Evolutionary conservation across 257 asterid species (phyloP), one percentile per base, ranked within the genome.

Genomic region (Solanum pennellii): DNA sequence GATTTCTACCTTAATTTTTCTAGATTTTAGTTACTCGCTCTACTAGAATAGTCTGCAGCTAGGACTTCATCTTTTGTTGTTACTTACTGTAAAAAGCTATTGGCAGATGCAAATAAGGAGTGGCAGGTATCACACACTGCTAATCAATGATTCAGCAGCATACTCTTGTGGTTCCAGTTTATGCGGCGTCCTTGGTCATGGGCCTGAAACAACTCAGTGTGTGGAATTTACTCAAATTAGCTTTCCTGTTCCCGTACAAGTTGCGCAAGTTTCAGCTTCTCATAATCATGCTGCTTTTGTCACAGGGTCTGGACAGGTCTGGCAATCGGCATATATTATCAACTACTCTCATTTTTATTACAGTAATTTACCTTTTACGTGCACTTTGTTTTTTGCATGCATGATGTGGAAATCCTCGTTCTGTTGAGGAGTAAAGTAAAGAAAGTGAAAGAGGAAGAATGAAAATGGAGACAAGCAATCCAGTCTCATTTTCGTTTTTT

Each of bases 151-250:
- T 79, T 90, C 89, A 76, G 91, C 87, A 18, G 98, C 90, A 37
- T 95, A 93, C 92, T 95, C 98, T 47, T 94, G 98, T 77, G 98
- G 98, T 82, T 95, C 98, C 88, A 93, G 98, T 91, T 89, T 95
- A 88, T 95, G 98, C 35, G 98, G 98, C 27, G 98, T 95, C 87
- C 98, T 95, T 89, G 98, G 98, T 89, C 98, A 95, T 87, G 98
- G 98, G 86, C 91, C 95, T 47, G 97, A 95, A 91, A 91, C 92
- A 85, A 95, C 97, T 21, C 96, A 93, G 86, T 92, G 95, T 93
- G 94, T 90, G 83, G 90, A 93, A 88, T 95, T 95, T 89, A 91
- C 95, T 6, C 94, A 89, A 84, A 92, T 95, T 72, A 90, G 85
- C 75, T 95, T 95, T 89, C 97, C 98, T 39, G 88, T 72, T 84